Evolutionary conservation across 129 eudicot genomes (phyloP).

Genomic region (Ambrosia trifida): DNA sequence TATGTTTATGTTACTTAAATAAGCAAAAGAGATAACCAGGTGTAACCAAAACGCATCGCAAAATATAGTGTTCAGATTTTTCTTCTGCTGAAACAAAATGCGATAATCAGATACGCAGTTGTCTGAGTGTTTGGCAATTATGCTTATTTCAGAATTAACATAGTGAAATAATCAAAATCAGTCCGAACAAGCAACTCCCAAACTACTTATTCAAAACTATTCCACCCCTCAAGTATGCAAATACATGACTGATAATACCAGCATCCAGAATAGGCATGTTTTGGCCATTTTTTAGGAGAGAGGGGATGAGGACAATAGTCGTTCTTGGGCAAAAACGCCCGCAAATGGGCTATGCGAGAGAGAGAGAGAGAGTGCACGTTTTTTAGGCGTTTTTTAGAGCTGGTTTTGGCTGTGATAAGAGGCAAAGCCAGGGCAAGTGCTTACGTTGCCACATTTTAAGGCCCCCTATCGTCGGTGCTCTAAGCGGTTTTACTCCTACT

Average conservation of each 20-base stretch:
- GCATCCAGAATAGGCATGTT: too few relatives aligned
- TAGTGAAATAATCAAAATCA: background rate
- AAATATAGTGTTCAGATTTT: background rate
- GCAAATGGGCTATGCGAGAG: too few relatives aligned
- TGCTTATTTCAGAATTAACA: background rate
- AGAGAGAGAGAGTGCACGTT: too few relatives aligned
- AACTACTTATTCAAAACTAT: background rate
- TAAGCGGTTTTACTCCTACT: background rate
- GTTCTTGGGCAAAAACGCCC: too few relatives aligned
- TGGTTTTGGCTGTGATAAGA: too few relatives aligned
- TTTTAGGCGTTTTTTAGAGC: too few relatives aligned
- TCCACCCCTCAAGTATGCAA: background rate
- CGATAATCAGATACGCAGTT: background rate
- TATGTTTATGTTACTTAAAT: background rate
- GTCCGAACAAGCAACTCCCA: background rate
- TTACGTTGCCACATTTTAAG: too few relatives aligned
- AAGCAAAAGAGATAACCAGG: background rate
- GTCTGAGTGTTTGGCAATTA: background rate
- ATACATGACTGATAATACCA: background rate
- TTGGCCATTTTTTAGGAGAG: too few relatives aligned
- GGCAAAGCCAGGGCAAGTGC: too few relatives aligned
- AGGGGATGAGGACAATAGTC: too few relatives aligned
- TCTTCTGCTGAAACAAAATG: background rate
- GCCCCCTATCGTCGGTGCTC: too few relatives aligned
- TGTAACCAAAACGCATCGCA: background rate